phyloP scores from a whole-genome alignment of 2,329 filamentous ascomycete species.

The Sclerotinia minor region DNA sequence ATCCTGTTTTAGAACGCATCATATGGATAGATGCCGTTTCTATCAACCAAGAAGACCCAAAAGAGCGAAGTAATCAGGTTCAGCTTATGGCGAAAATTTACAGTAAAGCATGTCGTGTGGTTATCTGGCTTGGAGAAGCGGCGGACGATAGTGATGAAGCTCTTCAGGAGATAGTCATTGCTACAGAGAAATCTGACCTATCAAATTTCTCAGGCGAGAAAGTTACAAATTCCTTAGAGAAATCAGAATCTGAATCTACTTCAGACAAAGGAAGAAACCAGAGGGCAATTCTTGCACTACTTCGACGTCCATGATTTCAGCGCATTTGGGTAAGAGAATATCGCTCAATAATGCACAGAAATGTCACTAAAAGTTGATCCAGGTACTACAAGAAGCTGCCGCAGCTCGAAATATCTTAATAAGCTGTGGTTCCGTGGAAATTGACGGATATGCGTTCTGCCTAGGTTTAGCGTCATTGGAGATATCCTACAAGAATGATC shows the following conservation, averaged over 20 bases:
- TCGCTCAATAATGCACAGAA: not conserved
- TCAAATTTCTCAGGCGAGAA: too few relatives aligned
- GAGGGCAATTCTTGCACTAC: not conserved
- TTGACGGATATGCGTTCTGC: not conserved
- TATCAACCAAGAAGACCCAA: not conserved
- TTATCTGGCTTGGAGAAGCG: constrained; percentile 13
- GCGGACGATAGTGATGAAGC: not conserved
- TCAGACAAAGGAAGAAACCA: too few relatives aligned
- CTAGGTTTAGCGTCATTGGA: not conserved
- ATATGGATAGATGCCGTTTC: not conserved
- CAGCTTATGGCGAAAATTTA: constrained; percentile 26
- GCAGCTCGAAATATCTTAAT: not conserved
- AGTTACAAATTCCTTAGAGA: too few relatives aligned
- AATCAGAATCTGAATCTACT: too few relatives aligned
- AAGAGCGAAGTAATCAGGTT: constrained; percentile 24
- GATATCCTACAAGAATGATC: not conserved
- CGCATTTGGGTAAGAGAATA: not conserved
- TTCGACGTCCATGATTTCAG: not conserved
- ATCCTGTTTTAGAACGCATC: not conserved
- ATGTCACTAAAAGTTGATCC: not conserved
- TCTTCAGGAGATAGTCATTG: not conserved
- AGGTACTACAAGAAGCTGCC: not conserved
- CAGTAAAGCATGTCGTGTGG: constrained; percentile 21
- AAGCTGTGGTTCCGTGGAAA: not conserved
- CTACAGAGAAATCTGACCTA: not conserved